Conservation (phyloP, 352 stramenopile genomes). For the Pythium chondricola region DNA sequence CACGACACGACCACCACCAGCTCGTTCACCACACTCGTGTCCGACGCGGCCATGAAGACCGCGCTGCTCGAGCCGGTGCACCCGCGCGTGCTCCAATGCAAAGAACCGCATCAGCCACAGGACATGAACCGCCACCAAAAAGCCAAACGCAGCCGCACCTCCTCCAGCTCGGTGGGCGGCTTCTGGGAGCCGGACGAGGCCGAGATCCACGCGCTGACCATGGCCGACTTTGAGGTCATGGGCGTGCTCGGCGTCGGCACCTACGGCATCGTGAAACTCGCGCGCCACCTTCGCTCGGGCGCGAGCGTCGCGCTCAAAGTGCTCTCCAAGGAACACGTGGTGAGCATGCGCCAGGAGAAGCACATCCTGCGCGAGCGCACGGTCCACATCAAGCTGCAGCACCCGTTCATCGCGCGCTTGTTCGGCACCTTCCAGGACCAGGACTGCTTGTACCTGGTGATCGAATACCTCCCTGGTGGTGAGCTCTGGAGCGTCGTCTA, state of each 20-base stretch:
- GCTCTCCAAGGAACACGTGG: conserved; percentile 66
- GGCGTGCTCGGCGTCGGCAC: conserved; percentile 68
- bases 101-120: neutral
- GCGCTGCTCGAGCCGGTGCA: no score
- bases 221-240: conserved; percentile 60
- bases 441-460: conserved; percentile 73
- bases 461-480: conserved; percentile 73
- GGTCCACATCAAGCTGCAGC: conserved; percentile 55
- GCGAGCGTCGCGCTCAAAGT: conserved; percentile 70
- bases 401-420: conserved; percentile 64
- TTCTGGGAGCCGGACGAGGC: conserved; percentile 28
- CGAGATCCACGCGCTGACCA: conserved; percentile 32
- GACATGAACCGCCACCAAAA: neutral
- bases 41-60: no score
- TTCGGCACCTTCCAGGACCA: conserved; percentile 82
- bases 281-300: conserved; percentile 49
- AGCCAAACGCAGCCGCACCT: conserved; percentile 17
- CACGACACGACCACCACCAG: no score
- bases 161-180: conserved; percentile 19
- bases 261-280: conserved; percentile 77
- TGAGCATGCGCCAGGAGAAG: conserved; percentile 68
- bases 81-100: neutral
- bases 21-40: no score
- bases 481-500: conserved; percentile 80
- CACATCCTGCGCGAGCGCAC: conserved; percentile 70